Base-by-base conservation (phyloP, 106 monocot species). In the Allium sativum region DNA sequence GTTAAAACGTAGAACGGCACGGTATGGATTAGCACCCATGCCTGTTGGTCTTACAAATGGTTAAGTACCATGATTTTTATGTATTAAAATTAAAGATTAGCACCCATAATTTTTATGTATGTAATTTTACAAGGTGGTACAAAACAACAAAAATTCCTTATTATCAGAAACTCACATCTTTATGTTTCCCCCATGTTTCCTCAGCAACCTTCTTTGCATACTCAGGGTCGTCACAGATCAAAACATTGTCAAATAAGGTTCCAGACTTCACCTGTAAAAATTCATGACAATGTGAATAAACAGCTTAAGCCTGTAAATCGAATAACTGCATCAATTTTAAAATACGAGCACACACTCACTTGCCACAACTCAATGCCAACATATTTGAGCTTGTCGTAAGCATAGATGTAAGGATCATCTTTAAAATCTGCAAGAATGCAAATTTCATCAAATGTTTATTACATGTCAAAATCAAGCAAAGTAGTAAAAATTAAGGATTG, bases 191-290 rank as follows among this genome's bases (percentile, higher is more conserved):
- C 80, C 83, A 82, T 42, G 82, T 81, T 70, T 90, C 90, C 52
- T 82, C 87, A 18, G 84, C 90, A 43, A 96, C 60, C 58, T 84
- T 70, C 69, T 74, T 84, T 47, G 96, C 96, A 73, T 90, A 96
- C 58, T 90, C 90, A 45, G 96, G 84, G 53, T 90, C 84, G 61
- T 96, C 82, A 41, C 73, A 77, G 6, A 96, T 72, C 16, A 96
- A 67, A 68, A 96, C 67, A 54, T 95, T 96, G 70, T 83, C 80
- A 58, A 88, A 88, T 41, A 88, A 67, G 16, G 87, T 80, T 68
- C 87, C 87, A 12, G 87, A 83, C 77, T 83, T 88, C 13, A 83
- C 87, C 87, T 87, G 76, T 8, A 22, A 8, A 44, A 21, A 72
- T 21, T 57, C 21, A 52, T 17, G 40, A 31, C 48, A 5, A 20